Conservation (phyloP, 2,329 filamentous ascomycete genomes). For the Neonectria sp. region DNA sequence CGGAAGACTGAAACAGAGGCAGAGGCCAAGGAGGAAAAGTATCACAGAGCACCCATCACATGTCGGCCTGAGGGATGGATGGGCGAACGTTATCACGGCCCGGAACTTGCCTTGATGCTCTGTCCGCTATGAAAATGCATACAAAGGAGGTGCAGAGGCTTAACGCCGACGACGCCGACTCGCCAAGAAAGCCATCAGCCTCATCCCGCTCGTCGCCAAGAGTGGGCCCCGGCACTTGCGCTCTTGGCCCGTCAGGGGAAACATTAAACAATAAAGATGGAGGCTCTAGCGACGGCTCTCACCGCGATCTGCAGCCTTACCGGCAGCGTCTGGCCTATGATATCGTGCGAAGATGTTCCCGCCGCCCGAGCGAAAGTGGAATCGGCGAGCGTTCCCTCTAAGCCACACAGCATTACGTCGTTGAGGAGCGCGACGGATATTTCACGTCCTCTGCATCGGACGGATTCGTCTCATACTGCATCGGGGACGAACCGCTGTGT, state of each 20-base stretch:
- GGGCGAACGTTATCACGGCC: constrained; percentile 8
- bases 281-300: constrained; percentile 8
- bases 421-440: constrained; percentile 1
- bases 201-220: constrained; percentile 36
- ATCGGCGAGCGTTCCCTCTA: not conserved
- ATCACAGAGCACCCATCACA: constrained; percentile 3
- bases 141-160: not conserved
- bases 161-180: constrained; percentile 28
- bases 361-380: not conserved
- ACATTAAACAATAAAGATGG: constrained; percentile 24
- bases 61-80: not conserved
- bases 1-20: not conserved
- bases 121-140: constrained; percentile 3
- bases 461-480: too few species aligned
- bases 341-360: constrained; percentile 5
- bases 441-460: constrained; percentile 6
- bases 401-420: constrained; percentile 19
- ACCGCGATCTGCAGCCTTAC: constrained; percentile 44
- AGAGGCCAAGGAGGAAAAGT: not conserved
- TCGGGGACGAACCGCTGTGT: not conserved
- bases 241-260: constrained; percentile 15
- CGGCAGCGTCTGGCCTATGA: constrained; percentile 19
- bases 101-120: not conserved
- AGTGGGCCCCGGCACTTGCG: constrained; percentile 36
- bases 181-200: constrained; percentile 33